These are phyloP conservation scores for Chrysoporthe puriensis DNA, from an alignment of 2,329 filamentous ascomycete species.

Conservation along the genomic window DNA sequence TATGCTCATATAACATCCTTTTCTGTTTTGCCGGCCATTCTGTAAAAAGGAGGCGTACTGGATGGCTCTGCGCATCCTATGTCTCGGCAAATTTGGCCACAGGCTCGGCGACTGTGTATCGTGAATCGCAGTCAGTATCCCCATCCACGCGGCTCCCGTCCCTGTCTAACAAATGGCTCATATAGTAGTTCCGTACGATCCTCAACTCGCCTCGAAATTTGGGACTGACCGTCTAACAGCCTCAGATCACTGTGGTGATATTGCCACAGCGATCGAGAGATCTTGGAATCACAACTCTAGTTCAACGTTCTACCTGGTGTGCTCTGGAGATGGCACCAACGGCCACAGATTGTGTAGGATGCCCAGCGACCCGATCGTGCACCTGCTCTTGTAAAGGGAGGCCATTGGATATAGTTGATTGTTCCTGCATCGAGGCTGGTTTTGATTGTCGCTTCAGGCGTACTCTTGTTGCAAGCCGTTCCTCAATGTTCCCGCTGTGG, in stretches of 20 bases:
- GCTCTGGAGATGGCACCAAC: not conserved
- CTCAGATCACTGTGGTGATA: not conserved
- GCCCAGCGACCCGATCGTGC: not conserved
- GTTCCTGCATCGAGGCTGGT: not conserved
- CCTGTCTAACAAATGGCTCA: not conserved
- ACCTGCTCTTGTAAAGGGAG: not conserved
- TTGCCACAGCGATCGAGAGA: not conserved
- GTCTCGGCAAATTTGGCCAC: not conserved
- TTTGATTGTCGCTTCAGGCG: no score
- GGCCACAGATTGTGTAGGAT: not conserved
- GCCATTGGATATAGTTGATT: not conserved
- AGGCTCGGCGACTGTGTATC: not conserved
- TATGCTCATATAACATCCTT: not conserved
- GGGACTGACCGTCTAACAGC: not conserved
- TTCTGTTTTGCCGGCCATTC: not conserved
- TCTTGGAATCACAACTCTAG: not conserved
- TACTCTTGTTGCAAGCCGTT: not conserved
- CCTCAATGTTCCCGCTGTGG: not conserved
- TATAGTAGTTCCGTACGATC: not conserved
- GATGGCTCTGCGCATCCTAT: not conserved
- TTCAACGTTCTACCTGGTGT: not conserved
- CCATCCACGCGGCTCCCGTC: not conserved
- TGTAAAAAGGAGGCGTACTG: not conserved
- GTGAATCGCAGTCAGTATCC: not conserved
- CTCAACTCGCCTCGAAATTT: not conserved